Conservation (phyloP, 805 yeast species). For the Metschnikowia bowlesiae region DNA sequence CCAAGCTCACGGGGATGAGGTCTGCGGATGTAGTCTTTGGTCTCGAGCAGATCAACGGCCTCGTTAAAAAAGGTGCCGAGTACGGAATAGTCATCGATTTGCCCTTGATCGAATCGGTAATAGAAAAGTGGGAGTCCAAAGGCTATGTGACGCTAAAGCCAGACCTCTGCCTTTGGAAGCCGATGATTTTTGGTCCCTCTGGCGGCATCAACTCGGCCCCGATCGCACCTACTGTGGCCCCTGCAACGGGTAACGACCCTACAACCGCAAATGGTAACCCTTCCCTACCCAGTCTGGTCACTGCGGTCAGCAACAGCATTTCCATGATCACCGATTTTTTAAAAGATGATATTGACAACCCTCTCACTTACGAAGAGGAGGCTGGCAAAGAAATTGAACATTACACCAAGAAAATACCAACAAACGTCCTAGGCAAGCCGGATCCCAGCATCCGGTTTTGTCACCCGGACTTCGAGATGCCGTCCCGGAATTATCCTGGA, state of each 20-base stretch:
- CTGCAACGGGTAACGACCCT: neutral
- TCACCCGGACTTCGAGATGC: conserved; percentile 13
- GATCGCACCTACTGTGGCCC: conserved; percentile 25
- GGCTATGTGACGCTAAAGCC: conserved; percentile 49
- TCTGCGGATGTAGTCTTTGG: conserved; percentile 85
- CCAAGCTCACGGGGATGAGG: conserved; percentile 77
- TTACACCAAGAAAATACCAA: conserved; percentile 19
- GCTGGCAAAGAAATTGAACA: conserved; percentile 43
- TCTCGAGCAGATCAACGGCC: conserved; percentile 67
- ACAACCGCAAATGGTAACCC: neutral
- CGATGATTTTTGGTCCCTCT: conserved; percentile 77
- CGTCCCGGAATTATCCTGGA: conserved; percentile 2
- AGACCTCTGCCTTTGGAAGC: conserved; percentile 67
- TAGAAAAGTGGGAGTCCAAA: conserved; percentile 52
- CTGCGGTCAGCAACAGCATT: conserved; percentile 43
- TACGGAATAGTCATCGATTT: conserved; percentile 56
- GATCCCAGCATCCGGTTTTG: conserved; percentile 7
- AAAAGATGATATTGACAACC: conserved; percentile 65
- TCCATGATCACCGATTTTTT: conserved; percentile 55
- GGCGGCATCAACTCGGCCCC: conserved; percentile 74
- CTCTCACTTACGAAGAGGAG: conserved; percentile 55
- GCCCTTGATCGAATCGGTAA: conserved; percentile 35
- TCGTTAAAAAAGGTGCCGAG: conserved; percentile 42
- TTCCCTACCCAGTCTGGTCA: conserved; percentile 4
- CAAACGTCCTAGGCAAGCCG: conserved; percentile 11